Percentiles rank a stretch among this genome's conserved stretches.
Evolutionary conservation across 139 green algal species (phyloP).

Genomic region (Chlorella sp.): DNA sequence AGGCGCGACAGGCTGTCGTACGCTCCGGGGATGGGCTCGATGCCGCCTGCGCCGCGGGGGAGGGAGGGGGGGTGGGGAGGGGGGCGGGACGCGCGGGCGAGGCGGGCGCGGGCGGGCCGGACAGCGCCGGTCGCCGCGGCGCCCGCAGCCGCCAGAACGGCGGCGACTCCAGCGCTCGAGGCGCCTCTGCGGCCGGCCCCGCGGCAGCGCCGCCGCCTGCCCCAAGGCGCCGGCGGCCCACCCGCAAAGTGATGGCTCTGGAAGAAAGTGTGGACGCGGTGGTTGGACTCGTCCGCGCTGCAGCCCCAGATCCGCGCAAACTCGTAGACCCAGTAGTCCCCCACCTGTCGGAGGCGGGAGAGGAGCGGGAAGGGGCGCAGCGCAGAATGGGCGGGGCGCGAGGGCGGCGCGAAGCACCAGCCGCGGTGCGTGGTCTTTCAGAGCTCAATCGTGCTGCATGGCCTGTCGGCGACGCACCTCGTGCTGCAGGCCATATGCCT

Average conservation of each 20-base stretch:
- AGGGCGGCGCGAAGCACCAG: no score
- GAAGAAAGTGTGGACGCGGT: constrained; percentile 96
- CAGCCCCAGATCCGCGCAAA: constrained; percentile 94
- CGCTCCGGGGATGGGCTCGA: no score
- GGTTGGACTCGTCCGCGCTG: constrained; percentile 77
- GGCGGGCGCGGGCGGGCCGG: neutral
- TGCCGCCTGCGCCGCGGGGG: constrained; percentile 50
- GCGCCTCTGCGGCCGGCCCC: neutral
- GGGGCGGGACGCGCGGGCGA: neutral
- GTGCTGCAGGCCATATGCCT: constrained; percentile 77
- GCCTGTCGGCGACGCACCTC: no score
- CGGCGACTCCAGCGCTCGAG: neutral
- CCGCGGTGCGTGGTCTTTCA: no score
- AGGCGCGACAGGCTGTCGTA: constrained; percentile 72
- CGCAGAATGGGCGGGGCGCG: no score
- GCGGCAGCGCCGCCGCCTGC: no score
- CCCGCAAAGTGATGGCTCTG: constrained; percentile 85
- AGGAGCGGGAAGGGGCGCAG: no score
- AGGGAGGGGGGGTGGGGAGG: neutral
- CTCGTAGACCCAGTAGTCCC: constrained; percentile 89
- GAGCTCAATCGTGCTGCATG: no score
- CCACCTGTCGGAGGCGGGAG: no score
- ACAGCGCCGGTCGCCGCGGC: neutral
- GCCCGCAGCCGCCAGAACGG: neutral
- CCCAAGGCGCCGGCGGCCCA: constrained; percentile 1